Evolutionary conservation across 176 grass and related monocot species (phyloP), one percentile per base, ranked within the genome.

Genomic region (Oropetium thomaeum): DNA sequence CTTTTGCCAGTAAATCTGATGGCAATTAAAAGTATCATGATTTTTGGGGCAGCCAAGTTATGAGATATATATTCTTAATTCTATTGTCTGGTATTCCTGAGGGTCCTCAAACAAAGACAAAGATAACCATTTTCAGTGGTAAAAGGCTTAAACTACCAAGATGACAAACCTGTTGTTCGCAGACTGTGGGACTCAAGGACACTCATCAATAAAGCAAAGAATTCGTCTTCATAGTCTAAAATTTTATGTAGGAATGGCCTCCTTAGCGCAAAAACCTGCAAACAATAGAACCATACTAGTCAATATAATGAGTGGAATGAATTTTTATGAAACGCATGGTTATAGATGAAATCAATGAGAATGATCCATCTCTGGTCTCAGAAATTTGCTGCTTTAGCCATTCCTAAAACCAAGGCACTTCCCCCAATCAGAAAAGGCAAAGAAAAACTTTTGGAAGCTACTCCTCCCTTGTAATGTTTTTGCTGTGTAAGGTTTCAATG

Each of bases 211-310:
- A 98, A 90, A 47, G 96, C 84, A 86, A 98, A 94, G 72, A 92
- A 98, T 58, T 98, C 96, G 0, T 98, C 96, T 81, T 94, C 91
- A 38, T 94, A 94, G 87, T 98, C 96, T 71, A 98, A 79, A 71
- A 98, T 78, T 80, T 90, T 98, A 74, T 98, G 96, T 58, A 98
- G 80, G 40, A 92, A 88, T 62, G 96, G 87, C 27, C 89, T 89
- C 74, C 96, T 92, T 83, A 98, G 74, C 28, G 95, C 95, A 85
- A 98, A 89, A 45, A 98, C 86, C 95, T 98, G 83, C 49, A 65
- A 65, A 38, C 25, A 47, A 62, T 44, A 76, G 20, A 44, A 44
- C n/a, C 73, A 70, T 26, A 37, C 40, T 69, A 9, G 13, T 27
- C 53, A 12, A 57, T 38, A 63, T 31, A 73, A 58, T 29, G 31